phyloP scores from a whole-genome alignment of 257 asterid genomes.

The Haberlea rhodopensis region DNA sequence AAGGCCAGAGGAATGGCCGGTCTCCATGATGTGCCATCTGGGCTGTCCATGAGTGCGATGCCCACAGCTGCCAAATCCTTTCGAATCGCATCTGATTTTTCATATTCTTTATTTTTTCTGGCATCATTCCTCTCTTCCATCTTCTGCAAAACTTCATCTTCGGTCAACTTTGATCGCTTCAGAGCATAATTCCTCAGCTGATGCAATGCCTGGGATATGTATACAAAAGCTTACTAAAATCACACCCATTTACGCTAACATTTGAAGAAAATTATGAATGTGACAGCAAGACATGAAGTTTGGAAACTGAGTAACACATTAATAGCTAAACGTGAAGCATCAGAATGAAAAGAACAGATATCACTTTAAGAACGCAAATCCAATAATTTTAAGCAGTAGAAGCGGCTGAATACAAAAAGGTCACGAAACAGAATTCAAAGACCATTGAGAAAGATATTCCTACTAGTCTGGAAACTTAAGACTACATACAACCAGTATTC shows the following conservation, averaged over 20 bases:
- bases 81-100: slow-evolving; percentile 71
- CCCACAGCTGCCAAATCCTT: slow-evolving; percentile 77
- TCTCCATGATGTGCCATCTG: slow-evolving; percentile 61
- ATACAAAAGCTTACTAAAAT: slow-evolving; percentile 7
- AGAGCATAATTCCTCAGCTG: slow-evolving; percentile 69
- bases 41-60: slow-evolving; percentile 86
- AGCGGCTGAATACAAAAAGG: neutral
- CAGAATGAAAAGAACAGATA: neutral
- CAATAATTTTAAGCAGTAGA: neutral
- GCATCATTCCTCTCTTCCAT: slow-evolving; percentile 55
- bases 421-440: neutral
- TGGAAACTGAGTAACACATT: neutral
- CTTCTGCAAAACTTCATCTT: slow-evolving; percentile 51
- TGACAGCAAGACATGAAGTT: neutral
- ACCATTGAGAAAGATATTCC: neutral
- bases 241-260: neutral
- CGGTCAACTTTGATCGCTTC: slow-evolving; percentile 70
- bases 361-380: neutral
- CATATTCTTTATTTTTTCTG: slow-evolving; percentile 73
- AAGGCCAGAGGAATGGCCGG: slow-evolving; percentile 58
- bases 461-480: neutral
- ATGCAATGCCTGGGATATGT: slow-evolving; percentile 53
- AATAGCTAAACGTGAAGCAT: neutral
- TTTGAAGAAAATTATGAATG: neutral
- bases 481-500: slow-evolving; percentile 4